Evolutionary conservation across 208 protist genomes (phyloP).

Genomic region (Polymyxa betae): DNA sequence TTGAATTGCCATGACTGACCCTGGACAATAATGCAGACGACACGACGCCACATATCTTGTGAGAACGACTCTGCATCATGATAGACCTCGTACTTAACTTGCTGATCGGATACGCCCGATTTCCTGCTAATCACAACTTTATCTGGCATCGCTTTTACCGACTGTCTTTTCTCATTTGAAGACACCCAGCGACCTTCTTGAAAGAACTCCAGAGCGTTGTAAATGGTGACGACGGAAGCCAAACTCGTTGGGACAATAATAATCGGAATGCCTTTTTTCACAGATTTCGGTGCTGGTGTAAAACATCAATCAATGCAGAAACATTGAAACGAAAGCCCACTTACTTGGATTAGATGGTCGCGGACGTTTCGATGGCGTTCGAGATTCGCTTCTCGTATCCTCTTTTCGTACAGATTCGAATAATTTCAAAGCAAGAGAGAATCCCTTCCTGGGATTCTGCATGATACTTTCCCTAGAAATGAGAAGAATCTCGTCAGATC

Average conservation of each 20-base stretch:
- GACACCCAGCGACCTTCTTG: neutral
- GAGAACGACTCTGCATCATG: neutral
- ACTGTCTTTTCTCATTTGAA: neutral
- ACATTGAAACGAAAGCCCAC: too few species aligned
- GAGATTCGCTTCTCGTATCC: neutral
- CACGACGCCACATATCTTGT: neutral
- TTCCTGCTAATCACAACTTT: neutral
- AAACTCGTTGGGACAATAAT: neutral
- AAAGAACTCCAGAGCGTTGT: neutral
- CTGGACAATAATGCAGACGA: neutral
- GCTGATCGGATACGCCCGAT: neutral
- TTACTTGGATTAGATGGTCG: too few species aligned
- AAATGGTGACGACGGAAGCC: neutral
- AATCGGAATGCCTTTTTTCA: neutral
- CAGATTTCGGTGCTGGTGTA: neutral
- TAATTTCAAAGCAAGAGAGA: neutral
- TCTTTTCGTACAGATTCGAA: neutral
- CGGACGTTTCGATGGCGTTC: neutral
- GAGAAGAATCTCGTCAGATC: neutral
- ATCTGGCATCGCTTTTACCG: neutral
- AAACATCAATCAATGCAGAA: too few species aligned
- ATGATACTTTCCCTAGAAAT: neutral
- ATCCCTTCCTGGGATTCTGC: neutral
- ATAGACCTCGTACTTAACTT: neutral
- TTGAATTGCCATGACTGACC: conserved; percentile 18